Evolutionary conservation across 306 rosid species (phyloP).

Genomic region (Mimosa bimucronata): DNA sequence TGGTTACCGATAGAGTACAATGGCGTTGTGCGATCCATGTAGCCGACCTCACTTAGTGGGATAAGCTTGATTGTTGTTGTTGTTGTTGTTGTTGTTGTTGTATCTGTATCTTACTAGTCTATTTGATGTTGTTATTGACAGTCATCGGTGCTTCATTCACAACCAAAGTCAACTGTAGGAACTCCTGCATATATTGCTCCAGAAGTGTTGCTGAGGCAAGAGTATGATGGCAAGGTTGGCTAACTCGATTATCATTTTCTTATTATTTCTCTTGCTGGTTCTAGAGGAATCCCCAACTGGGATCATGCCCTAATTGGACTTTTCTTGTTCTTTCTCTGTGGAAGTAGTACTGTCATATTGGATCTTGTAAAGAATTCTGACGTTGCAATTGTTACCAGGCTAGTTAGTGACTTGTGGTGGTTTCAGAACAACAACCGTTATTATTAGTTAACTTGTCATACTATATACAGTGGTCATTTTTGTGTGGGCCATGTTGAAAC

Average conservation of each 20-base stretch:
- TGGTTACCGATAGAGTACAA: too few relatives aligned
- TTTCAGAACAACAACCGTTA: conserved; percentile 11
- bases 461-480: conserved; percentile 3
- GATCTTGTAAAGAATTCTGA: conserved; percentile 21
- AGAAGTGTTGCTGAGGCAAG: conserved; percentile 81
- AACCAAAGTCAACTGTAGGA: conserved; percentile 95
- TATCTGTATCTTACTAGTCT: conserved; percentile 11
- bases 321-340: conserved; percentile 24
- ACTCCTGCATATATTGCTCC: conserved; percentile 99
- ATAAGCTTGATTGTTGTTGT: conserved; percentile 31
- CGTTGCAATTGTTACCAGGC: conserved; percentile 3
- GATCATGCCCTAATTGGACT: not conserved
- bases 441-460: conserved; percentile 13
- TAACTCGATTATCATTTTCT: conserved; percentile 17
- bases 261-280: conserved; percentile 1
- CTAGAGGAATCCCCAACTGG: too few relatives aligned
- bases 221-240: conserved; percentile 93
- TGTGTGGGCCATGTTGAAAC: conserved; percentile 22
- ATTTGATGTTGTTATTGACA: conserved; percentile 42
- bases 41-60: too few relatives aligned
- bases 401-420: conserved; percentile 3
- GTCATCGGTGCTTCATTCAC: conserved; percentile 97
- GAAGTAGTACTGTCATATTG: conserved; percentile 13
- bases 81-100: too few relatives aligned
- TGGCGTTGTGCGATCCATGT: too few relatives aligned